Conservation (phyloP, 208 protist species). For the Crithidia acanthocephali region DNA sequence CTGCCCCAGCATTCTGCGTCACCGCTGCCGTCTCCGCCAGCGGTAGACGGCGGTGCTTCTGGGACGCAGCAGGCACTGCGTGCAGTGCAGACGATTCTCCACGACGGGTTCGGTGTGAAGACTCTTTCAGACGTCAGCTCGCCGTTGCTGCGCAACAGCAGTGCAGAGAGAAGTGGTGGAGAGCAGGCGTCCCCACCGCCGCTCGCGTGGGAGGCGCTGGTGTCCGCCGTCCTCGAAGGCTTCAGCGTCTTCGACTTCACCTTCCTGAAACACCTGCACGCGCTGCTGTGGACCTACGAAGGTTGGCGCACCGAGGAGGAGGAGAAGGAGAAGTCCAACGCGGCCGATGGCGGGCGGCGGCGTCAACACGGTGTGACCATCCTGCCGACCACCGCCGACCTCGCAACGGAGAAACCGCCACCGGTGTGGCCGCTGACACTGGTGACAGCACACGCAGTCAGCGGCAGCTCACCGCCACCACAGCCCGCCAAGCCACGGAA, state of each 20-base stretch:
- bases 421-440: conserved; percentile 16
- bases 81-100: conserved; percentile 8
- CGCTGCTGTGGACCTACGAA: conserved; percentile 22
- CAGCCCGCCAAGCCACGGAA: background rate
- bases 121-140: background rate
- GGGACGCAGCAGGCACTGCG: conserved; percentile 3
- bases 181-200: background rate
- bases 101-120: background rate
- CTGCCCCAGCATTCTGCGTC: no score
- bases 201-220: conserved; percentile 17
- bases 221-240: conserved; percentile 6
- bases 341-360: background rate
- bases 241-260: conserved; percentile 16
- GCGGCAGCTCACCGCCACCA: background rate
- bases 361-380: conserved; percentile 4
- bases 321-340: background rate
- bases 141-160: no score
- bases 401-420: background rate
- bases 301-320: background rate
- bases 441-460: background rate
- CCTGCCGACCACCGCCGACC: background rate
- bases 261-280: conserved; percentile 26
- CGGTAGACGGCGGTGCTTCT: background rate
- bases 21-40: background rate
- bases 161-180: background rate